phyloP scores from a whole-genome alignment of 2,329 filamentous ascomycete genomes.

The Curvularia sp. region DNA sequence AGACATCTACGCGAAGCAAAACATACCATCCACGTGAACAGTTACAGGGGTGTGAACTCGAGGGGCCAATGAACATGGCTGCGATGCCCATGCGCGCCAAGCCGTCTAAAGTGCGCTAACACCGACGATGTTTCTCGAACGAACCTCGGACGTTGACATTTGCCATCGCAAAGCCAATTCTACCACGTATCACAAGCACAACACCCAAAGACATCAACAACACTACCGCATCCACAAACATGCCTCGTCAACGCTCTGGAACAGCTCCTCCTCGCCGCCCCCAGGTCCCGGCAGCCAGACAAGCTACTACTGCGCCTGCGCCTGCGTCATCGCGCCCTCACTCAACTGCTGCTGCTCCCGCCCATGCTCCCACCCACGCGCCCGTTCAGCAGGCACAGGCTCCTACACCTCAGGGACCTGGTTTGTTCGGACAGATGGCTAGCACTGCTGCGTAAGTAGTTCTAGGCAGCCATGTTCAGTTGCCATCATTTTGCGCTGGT shows the following conservation, averaged over 20 bases:
- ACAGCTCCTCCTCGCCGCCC: constrained; percentile 55
- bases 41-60: not conserved
- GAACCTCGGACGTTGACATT: constrained; percentile 31
- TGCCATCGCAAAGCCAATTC: constrained; percentile 19
- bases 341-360: constrained; percentile 67
- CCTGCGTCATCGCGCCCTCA: constrained; percentile 60
- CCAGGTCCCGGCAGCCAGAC: constrained; percentile 50
- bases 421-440: constrained; percentile 96
- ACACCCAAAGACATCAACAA: constrained; percentile 8
- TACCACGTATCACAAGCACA: constrained; percentile 8
- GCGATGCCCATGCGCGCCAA: constrained; percentile 20
- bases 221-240: constrained; percentile 28
- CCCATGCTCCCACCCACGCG: constrained; percentile 52
- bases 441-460: constrained; percentile 90
- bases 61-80: constrained; percentile 10
- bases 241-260: constrained; percentile 60
- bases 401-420: constrained; percentile 70
- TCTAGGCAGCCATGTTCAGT: constrained; percentile 4
- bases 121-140: constrained; percentile 36
- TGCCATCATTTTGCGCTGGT: not conserved
- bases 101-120: constrained; percentile 24
- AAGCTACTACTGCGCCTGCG: constrained; percentile 61
- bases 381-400: constrained; percentile 54
- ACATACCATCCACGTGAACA: not conserved
- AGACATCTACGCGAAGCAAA: not conserved